Evolutionary conservation across 352 stramenopile species (phyloP), one percentile per base, ranked within the genome.

Genomic region (Pythium periplocum): DNA sequence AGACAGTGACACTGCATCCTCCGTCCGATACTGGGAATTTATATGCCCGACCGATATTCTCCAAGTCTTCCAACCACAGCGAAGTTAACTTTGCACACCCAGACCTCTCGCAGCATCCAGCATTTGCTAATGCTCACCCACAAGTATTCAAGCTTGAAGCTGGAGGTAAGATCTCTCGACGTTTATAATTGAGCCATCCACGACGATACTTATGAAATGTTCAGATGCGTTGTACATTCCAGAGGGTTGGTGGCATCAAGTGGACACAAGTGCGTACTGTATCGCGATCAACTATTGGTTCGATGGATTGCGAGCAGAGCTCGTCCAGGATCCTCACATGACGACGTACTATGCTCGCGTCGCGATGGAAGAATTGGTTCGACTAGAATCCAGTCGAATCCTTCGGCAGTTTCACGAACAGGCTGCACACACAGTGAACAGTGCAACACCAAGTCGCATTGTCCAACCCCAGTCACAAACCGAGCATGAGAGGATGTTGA

Each of bases 231-330:
- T 94, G 4, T 77, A 81, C 44, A 92, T 94, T 31, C 84, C 84
- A 0, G 84, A 94, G 51, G 84, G 84, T 4, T 94, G 84, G 84
- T 94, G 84, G 84, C 84, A 94, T 53, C 80, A 90, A 57, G 82
- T 94, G 9, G 76, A 87, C 53, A 87, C 81, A 34, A 76, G 85
- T 26, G 59, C 72, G 31, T 86, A 74, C 55, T 92, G 81, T 0
- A 83, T 94, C 48, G 84, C 82, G 5, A 55, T 90, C 45, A 94
- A 94, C 60, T 93, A 79, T 51, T 94, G 84, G 84, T 92, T 83
- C 52, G 67, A 87, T 59, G 82, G 82, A 6, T 36, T 86, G 9
- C 72, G 83, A 39, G 60, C 83, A 32, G 58, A 73, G 46, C 64
- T 93, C 8, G 58, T 78, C 7, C 34, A 51, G 17, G 57, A 83